Conservation (phyloP, 345 rosid genomes). For the Kandelia obovata region DNA sequence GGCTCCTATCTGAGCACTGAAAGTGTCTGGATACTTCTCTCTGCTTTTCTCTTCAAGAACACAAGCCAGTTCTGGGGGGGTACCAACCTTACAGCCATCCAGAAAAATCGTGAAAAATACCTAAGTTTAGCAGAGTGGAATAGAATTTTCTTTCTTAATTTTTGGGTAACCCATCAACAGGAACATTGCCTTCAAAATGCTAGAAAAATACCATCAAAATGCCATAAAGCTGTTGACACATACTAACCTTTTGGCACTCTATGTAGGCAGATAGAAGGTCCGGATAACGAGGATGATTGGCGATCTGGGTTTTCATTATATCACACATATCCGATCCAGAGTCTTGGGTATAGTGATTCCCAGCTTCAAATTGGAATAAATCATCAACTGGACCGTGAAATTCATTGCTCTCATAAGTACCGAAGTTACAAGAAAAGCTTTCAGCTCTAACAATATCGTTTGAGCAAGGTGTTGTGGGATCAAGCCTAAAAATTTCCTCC, state of each 20-base stretch:
- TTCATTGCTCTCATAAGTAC: conserved; percentile 6
- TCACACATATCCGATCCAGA: conserved; percentile 36
- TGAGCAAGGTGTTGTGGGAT: conserved; percentile 18
- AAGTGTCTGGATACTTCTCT: conserved; percentile 22
- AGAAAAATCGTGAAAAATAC: background rate
- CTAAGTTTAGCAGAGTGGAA: background rate
- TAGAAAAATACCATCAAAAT: background rate
- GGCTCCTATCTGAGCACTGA: conserved; percentile 38
- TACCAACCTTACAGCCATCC: conserved; percentile 44
- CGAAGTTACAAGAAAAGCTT: conserved; percentile 14
- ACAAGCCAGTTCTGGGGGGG: conserved; percentile 50
- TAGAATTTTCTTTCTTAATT: background rate
- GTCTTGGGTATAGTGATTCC: conserved; percentile 1
- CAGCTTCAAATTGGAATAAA: conserved; percentile 26
- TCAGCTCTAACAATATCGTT: conserved; percentile 15
- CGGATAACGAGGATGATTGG: conserved; percentile 60
- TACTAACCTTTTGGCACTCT: conserved; percentile 54
- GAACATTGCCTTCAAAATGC: background rate
- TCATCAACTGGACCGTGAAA: conserved; percentile 18
- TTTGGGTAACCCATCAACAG: background rate
- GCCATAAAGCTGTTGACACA: too few relatives aligned
- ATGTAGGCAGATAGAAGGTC: conserved; percentile 52
- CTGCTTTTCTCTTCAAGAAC: conserved; percentile 48
- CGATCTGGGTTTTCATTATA: conserved; percentile 57
- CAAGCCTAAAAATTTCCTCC: conserved; percentile 42